Base-by-base conservation (phyloP, 805 yeast genomes). In the Ogataea methylovora region DNA sequence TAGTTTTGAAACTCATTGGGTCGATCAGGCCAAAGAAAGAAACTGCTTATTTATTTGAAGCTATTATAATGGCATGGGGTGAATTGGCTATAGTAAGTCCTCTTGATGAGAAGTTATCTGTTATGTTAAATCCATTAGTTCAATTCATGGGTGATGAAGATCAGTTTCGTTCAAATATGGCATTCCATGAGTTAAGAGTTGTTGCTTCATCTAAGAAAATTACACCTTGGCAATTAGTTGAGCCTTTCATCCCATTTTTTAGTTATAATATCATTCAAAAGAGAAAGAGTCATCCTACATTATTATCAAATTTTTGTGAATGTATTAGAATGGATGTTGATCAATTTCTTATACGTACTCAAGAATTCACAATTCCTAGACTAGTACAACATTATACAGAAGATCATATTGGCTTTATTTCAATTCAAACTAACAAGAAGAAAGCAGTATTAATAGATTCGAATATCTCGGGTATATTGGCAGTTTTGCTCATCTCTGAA, bases 181-280 rank as follows among this genome's bases (percentile, higher is more conserved):
- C 86, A 0, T 76, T 77, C 42, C 79, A 78, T 48, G 73, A 76
- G 36, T 58, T 90, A 4, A 59, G 73, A 16, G 58, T 67, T 23
- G 67, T 83, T 10, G 80, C 96, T 0, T 46, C 59, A 13, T 62
- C 73, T 2, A 72, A 73, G 43, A 56, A 64, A 1, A 59, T 72
- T 24, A 74, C 95, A 0, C 79, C 94, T 0, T 87, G 90, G 73
- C 84, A 82, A 51, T 57, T 90, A 11, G 61, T 86, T 15, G 75
- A 84, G 7, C 95, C 95, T 0, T 84, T 75, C 40, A 68, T 92
- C 46, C 87, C 90, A 2, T 71, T 79, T 24, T 64, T 87, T 7
- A 71, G 88, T 25, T 71, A 76, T 28, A 69, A 70, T 17, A 66
- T 85, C 13, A 77, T 85, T 4, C 73, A 73, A 41, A 65, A 67